Base-by-base conservation (phyloP, 2,329 filamentous ascomycete species). In the Alternaria sp. region DNA sequence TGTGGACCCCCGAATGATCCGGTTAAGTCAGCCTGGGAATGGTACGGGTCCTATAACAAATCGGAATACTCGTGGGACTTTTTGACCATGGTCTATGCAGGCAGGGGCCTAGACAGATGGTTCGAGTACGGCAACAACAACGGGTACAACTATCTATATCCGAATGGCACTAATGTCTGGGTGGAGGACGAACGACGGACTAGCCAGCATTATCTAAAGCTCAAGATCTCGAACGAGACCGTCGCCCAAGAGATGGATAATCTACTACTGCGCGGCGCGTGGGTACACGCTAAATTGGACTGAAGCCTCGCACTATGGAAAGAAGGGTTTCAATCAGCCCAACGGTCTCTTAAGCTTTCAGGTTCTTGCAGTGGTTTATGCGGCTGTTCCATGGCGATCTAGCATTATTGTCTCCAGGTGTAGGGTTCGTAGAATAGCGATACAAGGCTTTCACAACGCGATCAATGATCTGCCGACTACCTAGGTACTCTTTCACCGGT, bases 151-250 rank as follows among this genome's bases (percentile, higher is more conserved):
- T 62, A 74, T 40, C 76, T 84, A 3, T 64, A 67, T 18, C 58
- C 68, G 0, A 77, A 84, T 38, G 82, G 82, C 2, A 72, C 78
- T 4, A 84, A 84, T 62, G 49, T 50, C n/a, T 84, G 83, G 83
- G 65, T 83, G 2, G 69, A 73, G 14, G 80, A 83, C 40, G 57
- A 72, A 16, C 16, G 40, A 28, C 66, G 73, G 4, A 78, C 65
- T 16, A 78, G 79, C 40, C 82, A 83, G 71, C 75, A 77, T 54
- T 84, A 49, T n/a, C 25, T 51, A 9, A 52, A 48, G n/a, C 11
- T 53, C 16, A 57, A 60, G 16, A 12, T 28, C 14, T 46, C 46
- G 20, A 52, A 52, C 20, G 46, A 32, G 12, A 48, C 58, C 8
- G 48, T 60, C 27, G 43, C 58, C 20, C 48, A 41, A 8, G 48